Evolutionary conservation across 345 rosid genomes (phyloP).

Genomic region (Orychophragmus violaceus): DNA sequence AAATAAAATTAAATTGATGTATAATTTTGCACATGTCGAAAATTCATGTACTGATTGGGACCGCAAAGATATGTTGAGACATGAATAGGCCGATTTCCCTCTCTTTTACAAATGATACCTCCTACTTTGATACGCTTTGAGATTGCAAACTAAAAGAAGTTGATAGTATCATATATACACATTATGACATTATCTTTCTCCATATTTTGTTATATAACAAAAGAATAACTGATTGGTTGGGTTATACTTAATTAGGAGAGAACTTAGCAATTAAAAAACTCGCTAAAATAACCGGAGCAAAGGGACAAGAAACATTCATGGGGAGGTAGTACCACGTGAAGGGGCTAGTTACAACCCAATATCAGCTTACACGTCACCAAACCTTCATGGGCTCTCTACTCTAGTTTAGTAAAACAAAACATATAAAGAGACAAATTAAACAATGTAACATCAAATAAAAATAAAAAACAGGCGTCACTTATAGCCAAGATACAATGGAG

Average conservation of each 20-base stretch:
- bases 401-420: slow-evolving; percentile 10
- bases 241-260: neutral
- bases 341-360: neutral
- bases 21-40: no score
- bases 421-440: neutral
- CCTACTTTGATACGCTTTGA: no score
- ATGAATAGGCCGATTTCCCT: no score
- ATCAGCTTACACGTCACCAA: neutral
- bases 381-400: slow-evolving; percentile 9
- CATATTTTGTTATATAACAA: neutral
- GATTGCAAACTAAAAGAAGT: no score
- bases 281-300: neutral
- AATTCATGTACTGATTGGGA: no score
- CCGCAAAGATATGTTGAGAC: no score
- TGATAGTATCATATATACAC: no score
- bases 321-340: slow-evolving; percentile 7
- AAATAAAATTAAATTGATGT: no score
- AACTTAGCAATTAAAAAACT: neutral
- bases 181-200: neutral
- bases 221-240: neutral
- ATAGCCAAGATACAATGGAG: neutral
- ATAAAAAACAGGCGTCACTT: neutral
- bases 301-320: slow-evolving; percentile 10
- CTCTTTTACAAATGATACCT: no score
- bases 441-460: neutral